Evolutionary conservation across 768 basidiomycete species (phyloP).

Genomic region (Sistotremastrum niveocremeum): DNA sequence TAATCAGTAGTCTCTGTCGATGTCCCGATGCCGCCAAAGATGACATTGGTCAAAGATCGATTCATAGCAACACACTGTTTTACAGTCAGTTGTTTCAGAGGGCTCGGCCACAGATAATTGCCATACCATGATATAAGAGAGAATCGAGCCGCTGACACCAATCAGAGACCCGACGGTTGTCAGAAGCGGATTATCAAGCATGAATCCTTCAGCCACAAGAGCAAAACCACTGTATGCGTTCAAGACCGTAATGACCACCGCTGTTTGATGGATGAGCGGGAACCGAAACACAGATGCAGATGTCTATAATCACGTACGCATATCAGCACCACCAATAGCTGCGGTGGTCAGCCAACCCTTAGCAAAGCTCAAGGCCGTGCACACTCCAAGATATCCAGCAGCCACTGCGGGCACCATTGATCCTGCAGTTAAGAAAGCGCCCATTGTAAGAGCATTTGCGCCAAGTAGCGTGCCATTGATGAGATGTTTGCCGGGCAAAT

Average conservation of each 20-base stretch:
- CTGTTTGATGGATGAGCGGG: conserved; percentile 22
- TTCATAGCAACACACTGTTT: conserved; percentile 85
- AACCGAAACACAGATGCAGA: neutral
- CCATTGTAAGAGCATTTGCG: conserved; percentile 60
- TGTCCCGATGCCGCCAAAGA: conserved; percentile 75
- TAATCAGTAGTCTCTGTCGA: conserved; percentile 36
- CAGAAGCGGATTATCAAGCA: conserved; percentile 76
- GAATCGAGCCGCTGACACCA: conserved; percentile 81
- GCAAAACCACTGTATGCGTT: conserved; percentile 90
- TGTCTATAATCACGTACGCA: conserved; percentile 47
- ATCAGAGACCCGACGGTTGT: conserved; percentile 79
- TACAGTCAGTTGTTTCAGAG: neutral
- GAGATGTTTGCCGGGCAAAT: conserved; percentile 64
- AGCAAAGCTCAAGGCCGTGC: conserved; percentile 65
- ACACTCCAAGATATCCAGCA: conserved; percentile 63
- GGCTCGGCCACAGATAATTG: neutral
- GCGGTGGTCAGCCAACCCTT: conserved; percentile 82
- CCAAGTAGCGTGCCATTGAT: conserved; percentile 62
- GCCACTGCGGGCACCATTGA: conserved; percentile 62
- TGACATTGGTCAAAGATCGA: conserved; percentile 68
- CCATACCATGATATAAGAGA: conserved; percentile 84
- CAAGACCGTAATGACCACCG: conserved; percentile 81
- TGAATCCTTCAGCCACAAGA: conserved; percentile 84
- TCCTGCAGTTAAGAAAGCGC: conserved; percentile 57
- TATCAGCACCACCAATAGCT: conserved; percentile 87